phyloP scores from a whole-genome alignment of 1,284 basidiomycete genomes.

The Testicularia cyperi region DNA sequence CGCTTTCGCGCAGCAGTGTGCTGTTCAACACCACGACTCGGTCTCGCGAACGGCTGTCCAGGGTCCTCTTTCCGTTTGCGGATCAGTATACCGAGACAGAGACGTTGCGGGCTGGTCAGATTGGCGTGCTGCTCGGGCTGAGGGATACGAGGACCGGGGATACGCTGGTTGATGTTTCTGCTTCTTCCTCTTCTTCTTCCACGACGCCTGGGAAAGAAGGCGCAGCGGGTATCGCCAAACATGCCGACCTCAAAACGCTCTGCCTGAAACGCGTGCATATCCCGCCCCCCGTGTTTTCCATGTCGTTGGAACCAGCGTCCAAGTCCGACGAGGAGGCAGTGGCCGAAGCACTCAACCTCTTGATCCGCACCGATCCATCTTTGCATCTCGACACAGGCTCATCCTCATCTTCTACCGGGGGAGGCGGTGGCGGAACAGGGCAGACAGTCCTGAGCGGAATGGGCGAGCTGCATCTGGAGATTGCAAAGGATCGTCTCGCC shows the following conservation, averaged over 20 bases:
- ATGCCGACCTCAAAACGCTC: conserved; percentile 38
- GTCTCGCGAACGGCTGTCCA: conserved; percentile 73
- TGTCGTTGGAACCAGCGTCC: conserved; percentile 53
- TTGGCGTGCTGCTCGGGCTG: conserved; percentile 80
- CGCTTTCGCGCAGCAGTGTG: conserved; percentile 66
- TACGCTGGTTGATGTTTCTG: conserved; percentile 65
- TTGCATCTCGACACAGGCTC: conserved; percentile 65
- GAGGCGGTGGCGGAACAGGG: conserved; percentile 65
- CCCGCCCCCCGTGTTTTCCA: conserved; percentile 72
- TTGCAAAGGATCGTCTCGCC: conserved; percentile 74
- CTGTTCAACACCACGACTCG: conserved; percentile 72
- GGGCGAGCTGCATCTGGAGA: conserved; percentile 82
- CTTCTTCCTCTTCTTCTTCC: background rate
- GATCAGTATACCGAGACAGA: conserved; percentile 77
- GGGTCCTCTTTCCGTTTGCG: conserved; percentile 78
- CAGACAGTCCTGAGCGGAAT: conserved; percentile 81
- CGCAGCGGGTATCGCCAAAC: too few relatives aligned
- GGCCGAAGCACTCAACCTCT: conserved; percentile 71
- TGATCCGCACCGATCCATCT: conserved; percentile 83
- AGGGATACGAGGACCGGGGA: conserved; percentile 84
- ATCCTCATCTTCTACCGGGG: conserved; percentile 3
- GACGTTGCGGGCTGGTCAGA: conserved; percentile 76
- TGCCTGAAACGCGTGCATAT: conserved; percentile 73
- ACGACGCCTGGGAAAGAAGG: background rate
- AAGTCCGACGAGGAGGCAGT: conserved; percentile 71